Conservation (phyloP, 2,329 filamentous ascomycete genomes). For the Cryphonectria carpinicola region DNA sequence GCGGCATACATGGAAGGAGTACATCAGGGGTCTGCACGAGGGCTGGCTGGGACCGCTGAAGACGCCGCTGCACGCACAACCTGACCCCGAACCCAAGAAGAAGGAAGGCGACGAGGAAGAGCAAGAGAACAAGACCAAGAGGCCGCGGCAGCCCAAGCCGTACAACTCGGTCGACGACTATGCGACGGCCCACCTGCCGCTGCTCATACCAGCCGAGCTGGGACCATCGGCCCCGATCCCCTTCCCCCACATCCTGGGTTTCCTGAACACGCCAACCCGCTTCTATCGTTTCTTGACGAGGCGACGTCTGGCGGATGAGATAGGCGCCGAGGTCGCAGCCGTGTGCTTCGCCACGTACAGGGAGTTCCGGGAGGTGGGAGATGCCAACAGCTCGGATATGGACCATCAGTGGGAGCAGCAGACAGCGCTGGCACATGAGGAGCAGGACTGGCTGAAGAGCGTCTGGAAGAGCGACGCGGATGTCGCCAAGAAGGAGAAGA, state of each 20-base stretch:
- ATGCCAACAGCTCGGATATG: conserved; percentile 34
- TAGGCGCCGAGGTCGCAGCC: conserved; percentile 86
- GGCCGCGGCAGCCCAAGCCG: conserved; percentile 67
- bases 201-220: conserved; percentile 70
- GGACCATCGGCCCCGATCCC: conserved; percentile 72
- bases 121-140: conserved; percentile 57
- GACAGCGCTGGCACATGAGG: conserved; percentile 68
- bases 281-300: conserved; percentile 87
- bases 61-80: conserved; percentile 51
- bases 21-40: conserved; percentile 89
- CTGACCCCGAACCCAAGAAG: conserved; percentile 34
- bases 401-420: conserved; percentile 62
- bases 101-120: conserved; percentile 30
- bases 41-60: conserved; percentile 91
- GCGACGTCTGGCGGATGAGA: conserved; percentile 80
- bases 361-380: conserved; percentile 49
- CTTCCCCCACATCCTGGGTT: conserved; percentile 90
- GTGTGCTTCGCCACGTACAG: conserved; percentile 70
- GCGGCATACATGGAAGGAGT: conserved; percentile 96
- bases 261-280: conserved; percentile 85
- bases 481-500: conserved; percentile 53
- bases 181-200: conserved; percentile 64
- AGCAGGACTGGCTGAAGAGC: conserved; percentile 84
- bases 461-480: conserved; percentile 60
- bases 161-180: conserved; percentile 79